Base-by-base conservation (phyloP, 192 early-diverging fungal genomes). In the Phycomyces blakesleeanus region DNA sequence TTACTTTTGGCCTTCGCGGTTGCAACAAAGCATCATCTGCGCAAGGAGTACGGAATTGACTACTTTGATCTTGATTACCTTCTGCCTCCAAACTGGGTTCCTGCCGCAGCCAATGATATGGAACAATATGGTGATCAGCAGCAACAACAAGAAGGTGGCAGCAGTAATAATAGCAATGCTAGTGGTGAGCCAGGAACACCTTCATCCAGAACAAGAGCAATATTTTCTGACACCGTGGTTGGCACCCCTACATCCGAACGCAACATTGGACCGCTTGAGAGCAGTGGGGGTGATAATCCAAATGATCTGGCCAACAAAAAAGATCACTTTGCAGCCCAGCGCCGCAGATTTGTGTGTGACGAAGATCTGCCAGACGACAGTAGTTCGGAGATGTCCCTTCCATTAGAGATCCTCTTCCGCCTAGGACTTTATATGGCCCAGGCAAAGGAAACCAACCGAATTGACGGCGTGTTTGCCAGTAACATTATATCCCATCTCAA, bases 11-110 rank as follows among this genome's bases (percentile, higher is more conserved):
- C 82, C 0, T 85, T 78, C 63, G 81, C 76, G 0, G 68, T 82
- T 1, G 67, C 83, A 0, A 79, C 80, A 20, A 85, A 83, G 25
- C 83, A 83, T 65, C 80, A 85, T 59, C 73, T 88, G 8, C 68
- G 89, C 0, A 74, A 73, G 20, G 89, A 91, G 63, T 73, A 77
- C 55, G 86, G 83, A 0, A 64, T 76, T 29, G 71, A 83, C 37
- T 84, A 82, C 37, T 76, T 83, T 67, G 86, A 86, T 68, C 68
- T 87, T 1, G 74, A 84, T 34, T 73, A 76, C 47, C 66, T 88
- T 12, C 64, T 86, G 37, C 83, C 81, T 5, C 74, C 87, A 1
- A 66, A 80, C 38, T 84, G 76, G 69, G 55, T 75, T 10, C 80
- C 80, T 5, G 68, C 72, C 1, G 74, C 74, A 6, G 76, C 72